Percentiles rank a stretch among this genome's conserved stretches.
phyloP scores from a whole-genome alignment of 768 basidiomycete genomes.

The Mycena sanguinolenta region DNA sequence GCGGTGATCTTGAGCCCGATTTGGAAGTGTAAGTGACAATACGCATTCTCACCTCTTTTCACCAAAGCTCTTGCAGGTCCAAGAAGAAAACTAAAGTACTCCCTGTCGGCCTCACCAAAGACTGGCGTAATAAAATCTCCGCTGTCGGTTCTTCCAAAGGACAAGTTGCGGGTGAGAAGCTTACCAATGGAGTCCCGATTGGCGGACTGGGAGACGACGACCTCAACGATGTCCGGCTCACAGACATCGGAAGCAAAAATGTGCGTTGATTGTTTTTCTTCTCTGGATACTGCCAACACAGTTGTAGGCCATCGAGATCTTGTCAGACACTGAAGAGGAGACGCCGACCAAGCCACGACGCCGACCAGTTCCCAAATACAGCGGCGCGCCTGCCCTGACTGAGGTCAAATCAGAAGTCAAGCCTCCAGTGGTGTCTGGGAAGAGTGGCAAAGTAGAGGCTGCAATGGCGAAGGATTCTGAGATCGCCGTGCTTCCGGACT shows the following conservation, averaged over 20 bases:
- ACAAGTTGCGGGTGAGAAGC: no score
- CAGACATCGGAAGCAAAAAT: not conserved
- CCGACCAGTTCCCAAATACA: no score
- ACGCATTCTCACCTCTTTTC: not conserved
- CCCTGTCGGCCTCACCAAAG: not conserved
- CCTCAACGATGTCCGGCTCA: not conserved
- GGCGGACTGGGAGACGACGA: constrained; percentile 8
- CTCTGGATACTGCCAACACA: no score
- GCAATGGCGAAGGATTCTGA: not conserved
- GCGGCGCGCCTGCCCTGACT: no score
- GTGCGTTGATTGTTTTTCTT: no score
- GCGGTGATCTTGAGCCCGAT: not conserved
- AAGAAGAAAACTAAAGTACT: not conserved
- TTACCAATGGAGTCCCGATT: not conserved
- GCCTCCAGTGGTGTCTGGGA: no score
- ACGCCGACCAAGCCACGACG: no score
- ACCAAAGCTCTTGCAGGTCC: not conserved
- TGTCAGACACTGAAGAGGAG: no score
- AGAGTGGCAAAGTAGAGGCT: not conserved
- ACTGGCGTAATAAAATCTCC: not conserved
- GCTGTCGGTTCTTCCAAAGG: no score
- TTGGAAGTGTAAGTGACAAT: not conserved
- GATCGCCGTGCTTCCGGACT: not conserved
- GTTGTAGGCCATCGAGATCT: no score
- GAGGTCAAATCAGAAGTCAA: no score